Evolutionary conservation across 495 filamentous ascomycete species (phyloP), one percentile per base, ranked within the genome.

Genomic region (Tuber borchii): DNA sequence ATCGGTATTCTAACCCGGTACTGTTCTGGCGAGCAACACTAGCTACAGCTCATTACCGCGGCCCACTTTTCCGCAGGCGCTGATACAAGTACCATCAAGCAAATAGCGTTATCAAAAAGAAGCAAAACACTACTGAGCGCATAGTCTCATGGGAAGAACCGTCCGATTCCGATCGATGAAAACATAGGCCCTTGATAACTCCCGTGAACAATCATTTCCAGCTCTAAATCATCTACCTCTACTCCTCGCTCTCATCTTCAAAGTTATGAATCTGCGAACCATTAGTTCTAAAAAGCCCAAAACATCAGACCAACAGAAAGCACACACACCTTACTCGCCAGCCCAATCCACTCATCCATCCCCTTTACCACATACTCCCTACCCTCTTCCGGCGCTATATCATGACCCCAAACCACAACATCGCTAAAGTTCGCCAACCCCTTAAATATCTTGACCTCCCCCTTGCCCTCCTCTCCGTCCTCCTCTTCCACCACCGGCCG

Each of bases 331-430:
- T 84, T 83, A 78, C 91, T 90, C 37, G 94, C 90, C 83, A 97
- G 89, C 2, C 84, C 86, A 78, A 97, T 84, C 95, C 94, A 97
- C 84, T 98, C 95, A 82, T 92, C 89, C 76, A 96, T 85, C 0
- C 88, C 88, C 81, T 87, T 85, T 20, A 89, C 83, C 83, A 91
- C 90, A 42, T 84, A 84, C 84, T 92, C 90, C 10, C 81, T 83
- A 10, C 71, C 83, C 6, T 83, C 84, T 65, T 89, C 87, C 14
- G 84, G 85, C 72, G 85, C 72, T 4, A 82, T 79, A 78, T 91
- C 91, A 84, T 97, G 95, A 0, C 88, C 91, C 95, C 95, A 98
- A 37, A 97, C 87, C 20, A 93, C 84, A 68, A 97, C 81, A 34
- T 92, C 87, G 20, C 94, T 89, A 83, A 98, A 97, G n/a, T 86